Base-by-base conservation (phyloP, 352 stramenopile species). In the Pythium periplocum region DNA sequence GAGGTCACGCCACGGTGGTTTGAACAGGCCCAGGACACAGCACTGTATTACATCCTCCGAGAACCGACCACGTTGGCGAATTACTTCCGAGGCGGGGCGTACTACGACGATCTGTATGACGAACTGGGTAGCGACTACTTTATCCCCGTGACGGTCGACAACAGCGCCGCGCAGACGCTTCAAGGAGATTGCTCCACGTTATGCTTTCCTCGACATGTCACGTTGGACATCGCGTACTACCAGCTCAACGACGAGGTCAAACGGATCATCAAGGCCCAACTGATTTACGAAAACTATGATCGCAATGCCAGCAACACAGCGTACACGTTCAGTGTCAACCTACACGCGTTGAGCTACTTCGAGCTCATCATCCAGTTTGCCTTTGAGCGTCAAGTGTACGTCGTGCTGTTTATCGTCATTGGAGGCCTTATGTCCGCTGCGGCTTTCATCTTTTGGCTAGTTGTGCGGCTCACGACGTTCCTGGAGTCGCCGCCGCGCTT, bases 331-430 rank as follows among this genome's bases (percentile, higher is more conserved):
- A 83, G 81, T 36, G 48, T 98, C 3, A 88, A 96, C 45, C 86
- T 97, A 53, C 86, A 97, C 42, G 74, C 96, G 34, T 80, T 99
- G n/a, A 82, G 86, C 63, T 99, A 98, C 72, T 87, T 97, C 61
- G 78, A 96, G 39, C 79, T 99, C 3, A 83, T 99, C 38, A 96
- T 98, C 32, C 88, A 97, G 61, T 99, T 99, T 68, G 94, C 94
- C 0, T 99, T 98, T 56, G 85, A 95, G 53, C 75, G 76, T 17
- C 72, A 88, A 46, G 88, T 98, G 6, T 99, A 97, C 48, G 75
- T 98, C 32, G 66, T 94, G 1, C 71, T 99, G 7, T 99, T 99
- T 59, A 74, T 90, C 48, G 79, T 96, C 6, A 83, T 98, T 30
- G 96, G 96, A 10, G 47, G 84, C 40, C 68, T 88, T 44, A 94